Conservation (phyloP, 495 filamentous ascomycete species). For the Cercophora newfieldiana region DNA sequence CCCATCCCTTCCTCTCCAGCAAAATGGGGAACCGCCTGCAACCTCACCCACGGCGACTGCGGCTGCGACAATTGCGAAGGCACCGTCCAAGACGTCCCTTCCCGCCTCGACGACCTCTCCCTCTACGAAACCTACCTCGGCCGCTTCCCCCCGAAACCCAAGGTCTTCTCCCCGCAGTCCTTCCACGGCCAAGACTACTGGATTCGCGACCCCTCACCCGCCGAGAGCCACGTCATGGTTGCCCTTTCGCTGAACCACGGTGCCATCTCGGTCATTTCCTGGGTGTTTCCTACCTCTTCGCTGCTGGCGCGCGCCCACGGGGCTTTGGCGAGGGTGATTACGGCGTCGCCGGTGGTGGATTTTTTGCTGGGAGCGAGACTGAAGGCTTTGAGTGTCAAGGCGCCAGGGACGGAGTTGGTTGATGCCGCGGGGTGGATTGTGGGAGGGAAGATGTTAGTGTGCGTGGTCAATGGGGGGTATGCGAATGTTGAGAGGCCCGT, state of each 20-base stretch:
- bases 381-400: constrained; percentile 1
- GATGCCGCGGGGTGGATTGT: constrained; percentile 48
- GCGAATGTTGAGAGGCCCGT: constrained; percentile 26
- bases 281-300: constrained; percentile 54
- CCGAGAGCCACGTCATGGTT: constrained; percentile 61
- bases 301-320: constrained; percentile 47
- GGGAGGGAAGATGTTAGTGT: constrained; percentile 41
- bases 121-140: constrained; percentile 48
- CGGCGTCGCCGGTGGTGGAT: constrained; percentile 35
- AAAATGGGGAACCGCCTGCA: constrained; percentile 58
- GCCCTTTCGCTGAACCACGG: constrained; percentile 63
- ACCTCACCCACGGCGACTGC: constrained; percentile 67
- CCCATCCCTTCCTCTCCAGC: neutral
- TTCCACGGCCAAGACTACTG: constrained; percentile 66
- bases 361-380: constrained; percentile 45
- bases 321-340: constrained; percentile 46
- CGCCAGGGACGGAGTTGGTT: constrained; percentile 27
- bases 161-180: constrained; percentile 63
- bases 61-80: constrained; percentile 70
- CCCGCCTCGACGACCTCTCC: constrained; percentile 52
- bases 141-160: constrained; percentile 48
- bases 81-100: constrained; percentile 54
- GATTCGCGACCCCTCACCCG: constrained; percentile 54
- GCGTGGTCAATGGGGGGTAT: constrained; percentile 46
- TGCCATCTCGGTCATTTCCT: constrained; percentile 53